These are phyloP conservation scores for Backusella luteola DNA, from an alignment of 192 early-diverging fungal genomes.

Conservation along the genomic window DNA sequence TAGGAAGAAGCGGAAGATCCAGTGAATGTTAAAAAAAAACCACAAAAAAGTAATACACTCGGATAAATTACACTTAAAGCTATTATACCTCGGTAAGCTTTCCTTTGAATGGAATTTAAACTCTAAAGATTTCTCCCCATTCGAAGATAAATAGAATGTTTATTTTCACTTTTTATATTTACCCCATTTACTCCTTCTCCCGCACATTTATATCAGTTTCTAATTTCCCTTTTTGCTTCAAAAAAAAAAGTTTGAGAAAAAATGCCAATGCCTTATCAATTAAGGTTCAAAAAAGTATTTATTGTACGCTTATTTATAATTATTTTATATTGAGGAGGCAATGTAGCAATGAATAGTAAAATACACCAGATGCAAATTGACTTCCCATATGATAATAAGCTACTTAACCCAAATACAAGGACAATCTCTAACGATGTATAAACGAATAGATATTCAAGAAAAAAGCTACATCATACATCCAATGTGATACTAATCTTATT, in stretches of 20 bases:
- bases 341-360: background rate
- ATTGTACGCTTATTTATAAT: background rate
- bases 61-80: background rate
- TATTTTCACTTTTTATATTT: no score
- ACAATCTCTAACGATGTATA: background rate
- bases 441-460: background rate
- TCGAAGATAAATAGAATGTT: background rate
- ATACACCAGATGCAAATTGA: background rate
- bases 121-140: background rate
- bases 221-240: background rate
- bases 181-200: background rate
- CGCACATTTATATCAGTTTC: background rate
- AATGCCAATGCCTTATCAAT: background rate
- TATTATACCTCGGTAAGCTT: background rate
- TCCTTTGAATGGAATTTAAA: background rate
- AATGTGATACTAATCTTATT: no score
- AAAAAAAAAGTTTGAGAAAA: background rate
- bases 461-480: background rate
- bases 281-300: background rate
- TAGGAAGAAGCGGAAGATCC: slow-evolving; percentile 1
- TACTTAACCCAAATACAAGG: background rate
- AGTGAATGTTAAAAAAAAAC: background rate
- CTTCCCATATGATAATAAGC: background rate
- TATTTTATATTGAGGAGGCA: background rate
- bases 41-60: background rate